Evolutionary conservation across 2,329 filamentous ascomycete species (phyloP).

Genomic region (Didymella keratinophila): DNA sequence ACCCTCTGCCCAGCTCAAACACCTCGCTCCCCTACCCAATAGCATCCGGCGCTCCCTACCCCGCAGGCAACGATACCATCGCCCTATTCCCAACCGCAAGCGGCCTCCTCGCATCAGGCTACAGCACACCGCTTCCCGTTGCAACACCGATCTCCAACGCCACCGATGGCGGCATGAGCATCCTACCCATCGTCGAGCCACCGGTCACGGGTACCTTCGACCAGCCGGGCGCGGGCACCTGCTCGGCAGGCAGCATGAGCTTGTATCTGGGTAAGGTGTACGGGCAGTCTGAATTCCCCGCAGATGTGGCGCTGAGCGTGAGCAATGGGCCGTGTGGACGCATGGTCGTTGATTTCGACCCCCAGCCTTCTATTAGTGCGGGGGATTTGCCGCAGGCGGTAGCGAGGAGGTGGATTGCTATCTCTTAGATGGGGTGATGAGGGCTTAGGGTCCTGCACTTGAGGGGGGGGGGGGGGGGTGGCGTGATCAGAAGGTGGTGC

Average conservation of each 20-base stretch:
- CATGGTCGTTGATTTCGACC: conserved; percentile 20
- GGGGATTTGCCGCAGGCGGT: neutral
- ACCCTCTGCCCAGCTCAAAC: conserved; percentile 15
- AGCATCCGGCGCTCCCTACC: conserved; percentile 10
- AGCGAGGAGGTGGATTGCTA: conserved; percentile 2
- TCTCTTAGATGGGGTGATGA: neutral
- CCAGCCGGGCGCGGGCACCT: neutral
- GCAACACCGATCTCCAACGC: conserved; percentile 11
- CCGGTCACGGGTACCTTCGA: conserved; percentile 9
- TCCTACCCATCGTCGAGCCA: conserved; percentile 10
- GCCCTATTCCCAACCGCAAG: conserved; percentile 13
- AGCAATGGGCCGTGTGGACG: conserved; percentile 38
- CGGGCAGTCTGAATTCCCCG: conserved; percentile 27
- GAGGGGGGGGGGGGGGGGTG: no score
- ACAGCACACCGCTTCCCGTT: conserved; percentile 5
- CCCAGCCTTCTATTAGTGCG: neutral
- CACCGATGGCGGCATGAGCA: conserved; percentile 3
- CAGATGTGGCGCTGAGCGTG: conserved; percentile 26
- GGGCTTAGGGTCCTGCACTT: neutral
- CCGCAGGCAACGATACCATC: conserved; percentile 11
- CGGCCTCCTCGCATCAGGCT: conserved; percentile 1
- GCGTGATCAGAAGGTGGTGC: neutral
- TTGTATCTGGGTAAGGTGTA: conserved; percentile 32
- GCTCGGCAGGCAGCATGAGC: conserved; percentile 22
- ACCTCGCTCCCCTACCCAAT: conserved; percentile 6